Evolutionary conservation across 345 rosid genomes (phyloP), one percentile per base, ranked within the genome.

Genomic region (Pistacia integerrima): DNA sequence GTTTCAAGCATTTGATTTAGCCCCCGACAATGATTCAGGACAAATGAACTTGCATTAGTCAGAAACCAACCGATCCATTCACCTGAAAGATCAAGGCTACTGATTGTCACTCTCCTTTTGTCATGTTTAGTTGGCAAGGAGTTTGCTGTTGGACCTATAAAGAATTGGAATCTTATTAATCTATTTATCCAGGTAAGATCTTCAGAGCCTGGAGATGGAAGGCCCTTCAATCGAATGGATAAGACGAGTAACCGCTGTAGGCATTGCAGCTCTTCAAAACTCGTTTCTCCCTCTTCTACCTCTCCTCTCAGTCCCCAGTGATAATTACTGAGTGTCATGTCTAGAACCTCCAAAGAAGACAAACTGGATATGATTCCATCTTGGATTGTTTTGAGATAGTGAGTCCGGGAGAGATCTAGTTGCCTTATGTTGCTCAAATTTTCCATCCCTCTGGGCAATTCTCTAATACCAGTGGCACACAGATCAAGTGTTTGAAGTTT

Each of bases 401-500:
- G 79, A 35, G 90, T 87, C 65, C 77, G 79, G 6, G 85, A 87
- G 16, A 87, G 79, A 77, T 82, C 65, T 22, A 87, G 57, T 57
- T 70, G 56, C 78, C 72, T 75, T 41, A 89, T 73, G 36, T 67
- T 75, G 9, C 73, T 74, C 73, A 86, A 65, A 11, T 52, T 76
- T 49, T 76, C 84, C 74, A 85, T 49, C 30, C 81, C 86, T 69
- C 46, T 74, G 3, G 87, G 92, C 13, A 74, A 56, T 56, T 85
- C 56, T 59, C 16, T 48, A 18, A 88, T 78, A 6, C 75, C 66
- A 11, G 88, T 82, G 60, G 80, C 82, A 57, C 69, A 84, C 11
- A 87, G 84, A 80, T 89, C 85, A 54, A 89, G 76, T 57, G 79
- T 73, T 71, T 77, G 83, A 58, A 88, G 69, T 71, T 82, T 84